Conservation (phyloP, 345 rosid species). For the Raphanus sativus region DNA sequence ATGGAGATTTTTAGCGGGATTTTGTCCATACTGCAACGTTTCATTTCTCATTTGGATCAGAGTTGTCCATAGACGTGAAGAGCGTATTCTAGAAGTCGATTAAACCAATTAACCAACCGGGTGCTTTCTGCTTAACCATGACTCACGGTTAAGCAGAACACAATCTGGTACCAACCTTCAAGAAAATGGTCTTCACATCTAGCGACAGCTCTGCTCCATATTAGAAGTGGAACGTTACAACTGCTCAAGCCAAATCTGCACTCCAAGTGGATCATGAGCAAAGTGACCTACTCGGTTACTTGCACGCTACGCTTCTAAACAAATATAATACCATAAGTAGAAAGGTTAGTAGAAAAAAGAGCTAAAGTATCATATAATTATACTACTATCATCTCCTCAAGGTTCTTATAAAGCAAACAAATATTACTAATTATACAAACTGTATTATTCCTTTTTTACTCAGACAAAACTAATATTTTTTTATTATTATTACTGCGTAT, state of each 20-base stretch:
- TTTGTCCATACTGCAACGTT: background rate
- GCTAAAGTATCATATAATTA: background rate
- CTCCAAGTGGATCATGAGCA: background rate
- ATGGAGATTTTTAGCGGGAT: background rate
- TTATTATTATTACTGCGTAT: conserved; percentile 53
- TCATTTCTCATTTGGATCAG: background rate
- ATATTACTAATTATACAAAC: conserved; percentile 34
- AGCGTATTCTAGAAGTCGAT: background rate
- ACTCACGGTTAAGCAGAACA: background rate
- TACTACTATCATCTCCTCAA: background rate
- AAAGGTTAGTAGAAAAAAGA: background rate
- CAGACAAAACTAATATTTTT: conserved; percentile 26
- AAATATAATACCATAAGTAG: background rate
- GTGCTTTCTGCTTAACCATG: background rate
- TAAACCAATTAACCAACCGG: too few relatives aligned
- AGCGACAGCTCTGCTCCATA: background rate
- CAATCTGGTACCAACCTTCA: background rate
- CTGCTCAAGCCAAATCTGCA: too few relatives aligned
- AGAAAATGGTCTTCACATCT: background rate
- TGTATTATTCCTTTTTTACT: conserved; percentile 11
- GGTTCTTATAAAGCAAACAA: conserved; percentile 3
- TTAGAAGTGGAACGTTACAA: background rate
- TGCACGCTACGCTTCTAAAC: background rate
- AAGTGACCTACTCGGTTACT: background rate
- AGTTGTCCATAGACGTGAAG: background rate